A percentile compares a stretch with the other conserved stretches of the same genome.
Evolutionary conservation across 2,329 filamentous ascomycete species (phyloP).

Genomic region (Epichloe elymi): DNA sequence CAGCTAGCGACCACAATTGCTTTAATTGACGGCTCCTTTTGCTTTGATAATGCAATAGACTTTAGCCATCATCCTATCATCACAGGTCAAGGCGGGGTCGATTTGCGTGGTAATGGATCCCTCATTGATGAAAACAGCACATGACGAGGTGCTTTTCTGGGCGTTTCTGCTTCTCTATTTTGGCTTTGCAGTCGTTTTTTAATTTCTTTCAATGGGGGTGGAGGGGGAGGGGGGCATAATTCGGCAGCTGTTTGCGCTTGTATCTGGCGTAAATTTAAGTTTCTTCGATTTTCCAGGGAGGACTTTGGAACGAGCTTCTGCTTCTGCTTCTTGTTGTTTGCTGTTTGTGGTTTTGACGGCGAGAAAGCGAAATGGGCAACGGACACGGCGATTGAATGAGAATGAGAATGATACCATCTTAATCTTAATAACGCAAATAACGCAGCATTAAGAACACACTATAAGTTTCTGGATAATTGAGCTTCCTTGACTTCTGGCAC

Average conservation of each 20-base stretch:
- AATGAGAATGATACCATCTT: constrained; percentile 3
- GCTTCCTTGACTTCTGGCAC: too few species aligned
- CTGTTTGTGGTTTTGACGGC: background rate
- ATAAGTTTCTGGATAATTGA: too few species aligned
- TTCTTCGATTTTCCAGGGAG: background rate
- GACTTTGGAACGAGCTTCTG: background rate
- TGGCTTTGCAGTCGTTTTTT: background rate
- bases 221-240: too few species aligned
- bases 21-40: background rate
- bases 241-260: background rate
- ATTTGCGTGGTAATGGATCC: too few species aligned
- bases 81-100: background rate
- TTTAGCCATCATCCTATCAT: background rate
- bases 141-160: background rate
- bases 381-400: constrained; percentile 3
- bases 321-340: background rate
- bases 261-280: background rate
- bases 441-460: background rate
- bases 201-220: too few species aligned
- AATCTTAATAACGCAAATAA: background rate
- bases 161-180: background rate
- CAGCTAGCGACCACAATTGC: background rate
- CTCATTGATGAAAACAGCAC: background rate
- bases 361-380: background rate
- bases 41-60: background rate